A percentile compares a stretch with the other conserved stretches of the same genome.
phyloP scores from a whole-genome alignment of 352 stramenopile species.

The Phytophthora sojae region DNA sequence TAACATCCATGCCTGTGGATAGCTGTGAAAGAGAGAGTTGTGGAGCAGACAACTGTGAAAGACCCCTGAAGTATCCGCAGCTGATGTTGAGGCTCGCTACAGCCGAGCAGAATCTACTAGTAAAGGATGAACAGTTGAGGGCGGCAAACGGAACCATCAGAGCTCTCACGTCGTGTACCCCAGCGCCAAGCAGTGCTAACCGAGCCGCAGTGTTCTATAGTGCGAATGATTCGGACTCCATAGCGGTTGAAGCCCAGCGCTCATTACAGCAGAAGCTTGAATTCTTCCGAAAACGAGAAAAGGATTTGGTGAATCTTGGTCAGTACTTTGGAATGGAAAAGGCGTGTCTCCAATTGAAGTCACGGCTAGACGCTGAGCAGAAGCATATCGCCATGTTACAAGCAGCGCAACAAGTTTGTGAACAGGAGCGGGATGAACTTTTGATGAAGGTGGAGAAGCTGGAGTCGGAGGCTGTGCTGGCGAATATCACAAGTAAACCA shows the following conservation, averaged over 20 bases:
- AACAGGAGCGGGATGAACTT: constrained; percentile 32
- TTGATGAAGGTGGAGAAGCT: constrained; percentile 38
- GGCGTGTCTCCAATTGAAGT: constrained; percentile 28
- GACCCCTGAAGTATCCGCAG: constrained; percentile 30
- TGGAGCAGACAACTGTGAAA: not conserved
- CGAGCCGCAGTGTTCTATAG: not conserved
- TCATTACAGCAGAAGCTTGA: constrained; percentile 28
- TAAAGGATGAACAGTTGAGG: constrained; percentile 34
- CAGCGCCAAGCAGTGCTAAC: not conserved
- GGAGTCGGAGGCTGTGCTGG: constrained; percentile 22
- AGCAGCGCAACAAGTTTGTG: constrained; percentile 29
- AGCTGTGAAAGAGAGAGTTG: not conserved
- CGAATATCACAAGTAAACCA: constrained; percentile 2
- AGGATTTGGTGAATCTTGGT: constrained; percentile 27
- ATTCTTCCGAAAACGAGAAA: constrained; percentile 25
- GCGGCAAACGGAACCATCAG: constrained; percentile 35
- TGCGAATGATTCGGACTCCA: not conserved
- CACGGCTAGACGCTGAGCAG: constrained; percentile 26
- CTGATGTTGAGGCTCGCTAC: constrained; percentile 29
- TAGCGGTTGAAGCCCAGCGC: constrained; percentile 27
- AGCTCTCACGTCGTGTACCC: constrained; percentile 25
- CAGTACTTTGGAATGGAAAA: constrained; percentile 43
- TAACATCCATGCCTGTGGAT: not conserved
- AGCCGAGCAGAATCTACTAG: constrained; percentile 31
- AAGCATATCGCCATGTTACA: constrained; percentile 21